Conservation (phyloP, 2,329 filamentous ascomycete species). For the Trichoderma gracile region DNA sequence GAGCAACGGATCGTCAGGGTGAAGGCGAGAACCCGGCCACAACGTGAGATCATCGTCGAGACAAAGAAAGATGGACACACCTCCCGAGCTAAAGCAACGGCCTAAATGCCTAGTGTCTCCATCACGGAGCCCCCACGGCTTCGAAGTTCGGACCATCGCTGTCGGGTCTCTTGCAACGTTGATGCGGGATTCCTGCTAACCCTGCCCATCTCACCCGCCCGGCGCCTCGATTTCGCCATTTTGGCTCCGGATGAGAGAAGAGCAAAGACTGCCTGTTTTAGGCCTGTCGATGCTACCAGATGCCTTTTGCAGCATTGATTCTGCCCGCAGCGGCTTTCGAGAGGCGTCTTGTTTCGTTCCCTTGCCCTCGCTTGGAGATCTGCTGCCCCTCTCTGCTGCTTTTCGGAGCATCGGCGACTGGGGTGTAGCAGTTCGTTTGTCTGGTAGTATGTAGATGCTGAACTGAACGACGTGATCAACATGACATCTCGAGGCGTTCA, state of each 20-base stretch:
- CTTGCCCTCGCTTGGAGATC: background rate
- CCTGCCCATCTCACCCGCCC: constrained; percentile 3
- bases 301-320: too few species aligned
- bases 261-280: background rate
- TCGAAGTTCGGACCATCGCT: constrained; percentile 23
- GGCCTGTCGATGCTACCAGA: background rate
- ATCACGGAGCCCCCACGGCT: constrained; percentile 13
- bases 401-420: constrained; percentile 9
- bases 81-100: background rate
- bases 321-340: constrained; percentile 8
- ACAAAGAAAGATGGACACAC: background rate
- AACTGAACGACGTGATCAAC: too few species aligned
- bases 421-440: too few species aligned
- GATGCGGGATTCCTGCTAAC: background rate
- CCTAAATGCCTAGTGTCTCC: constrained; percentile 8
- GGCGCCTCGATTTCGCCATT: constrained; percentile 22
- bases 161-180: constrained; percentile 2
- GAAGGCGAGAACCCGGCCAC: background rate
- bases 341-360: background rate
- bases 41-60: background rate
- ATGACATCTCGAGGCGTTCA: too few species aligned
- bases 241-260: constrained; percentile 5
- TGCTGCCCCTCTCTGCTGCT: background rate
- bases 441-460: background rate
- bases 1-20: constrained; percentile 7